Evolutionary conservation across 1,284 basidiomycete species (phyloP).

Genomic region (Rhodotorula glutinis): DNA sequence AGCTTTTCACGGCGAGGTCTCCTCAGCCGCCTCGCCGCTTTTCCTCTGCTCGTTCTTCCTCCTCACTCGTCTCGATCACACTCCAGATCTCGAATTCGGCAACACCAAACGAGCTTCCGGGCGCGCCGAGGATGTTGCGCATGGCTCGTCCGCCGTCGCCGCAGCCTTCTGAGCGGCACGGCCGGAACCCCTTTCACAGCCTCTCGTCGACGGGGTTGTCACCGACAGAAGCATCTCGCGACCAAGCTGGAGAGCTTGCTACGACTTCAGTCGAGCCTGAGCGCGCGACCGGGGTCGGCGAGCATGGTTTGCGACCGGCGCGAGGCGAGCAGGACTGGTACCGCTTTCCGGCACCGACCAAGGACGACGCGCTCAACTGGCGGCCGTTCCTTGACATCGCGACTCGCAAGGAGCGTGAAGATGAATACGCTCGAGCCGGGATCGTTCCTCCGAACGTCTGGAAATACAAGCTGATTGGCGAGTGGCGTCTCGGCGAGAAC

Average conservation of each 20-base stretch:
- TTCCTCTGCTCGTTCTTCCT: too few species aligned
- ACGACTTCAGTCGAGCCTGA: too few species aligned
- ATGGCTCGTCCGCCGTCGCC: neutral
- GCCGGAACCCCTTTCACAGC: neutral
- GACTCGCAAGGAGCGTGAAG: neutral
- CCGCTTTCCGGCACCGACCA: constrained; percentile 4
- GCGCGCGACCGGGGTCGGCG: too few species aligned
- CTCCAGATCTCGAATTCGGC: neutral
- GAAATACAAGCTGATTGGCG: constrained; percentile 22
- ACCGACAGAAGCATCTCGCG: too few species aligned
- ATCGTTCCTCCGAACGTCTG: too few species aligned
- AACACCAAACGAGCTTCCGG: neutral
- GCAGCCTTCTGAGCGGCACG: neutral
- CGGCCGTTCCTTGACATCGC: neutral
- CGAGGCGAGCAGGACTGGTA: constrained; percentile 2
- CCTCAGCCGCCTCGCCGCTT: too few species aligned
- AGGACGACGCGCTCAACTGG: neutral
- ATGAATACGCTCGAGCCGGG: neutral
- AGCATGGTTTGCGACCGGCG: too few species aligned
- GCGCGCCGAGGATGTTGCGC: neutral
- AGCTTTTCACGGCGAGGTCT: too few species aligned
- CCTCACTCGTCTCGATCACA: too few species aligned
- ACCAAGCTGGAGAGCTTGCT: too few species aligned
- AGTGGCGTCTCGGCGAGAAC: constrained; percentile 32
- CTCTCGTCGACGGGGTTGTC: too few species aligned